Base-by-base conservation (phyloP, 345 rosid genomes). In the Rubroshorea leprosula region DNA sequence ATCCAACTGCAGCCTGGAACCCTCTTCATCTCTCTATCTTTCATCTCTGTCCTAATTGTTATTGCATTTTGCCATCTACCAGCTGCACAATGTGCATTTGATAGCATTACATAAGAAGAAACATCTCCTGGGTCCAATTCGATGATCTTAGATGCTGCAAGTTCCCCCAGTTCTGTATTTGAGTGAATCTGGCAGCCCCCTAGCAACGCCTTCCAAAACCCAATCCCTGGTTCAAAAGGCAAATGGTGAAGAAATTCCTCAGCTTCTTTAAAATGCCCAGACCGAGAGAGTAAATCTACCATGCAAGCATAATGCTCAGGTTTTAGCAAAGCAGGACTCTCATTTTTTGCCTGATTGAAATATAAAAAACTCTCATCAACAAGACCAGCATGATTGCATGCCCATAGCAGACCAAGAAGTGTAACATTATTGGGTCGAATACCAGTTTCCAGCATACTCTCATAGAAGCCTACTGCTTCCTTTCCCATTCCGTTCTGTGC, bases 171-270 rank as follows among this genome's bases (percentile, higher is more conserved):
- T 64, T 65, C 72, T 51, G 49, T 59, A 56, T 87, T 90, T 18
- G 81, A 80, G 54, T 87, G 90, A 45, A 83, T 81, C 65, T 70
- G 83, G 71, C 95, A 87, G 51, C 97, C 97, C n/a, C 87, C 81
- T 17, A 85, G 95, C 60, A 85, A 68, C 51, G 95, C 90, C 56
- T 87, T 87, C 93, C 97, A 90, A 53, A 90, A 87, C 60, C 95
- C 97, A 39, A 87, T 68, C 44, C 95, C 97, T 0, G 90, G 93
- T 41, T 81, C 78, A 49, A 80, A 72, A 10, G 88, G 88, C 76
- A 90, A 57, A 45, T 67, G 63, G n/a, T 60, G 50, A 43, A 87
- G 63, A 66, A 80, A 76, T 65, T 58, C 66, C 45, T 71, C 74
- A 25, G 93, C 93, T 67, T 87, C 93, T 48, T 72, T 41, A 60